Evolutionary conservation across 129 eudicot species (phyloP).

Genomic region (Arctium minus): DNA sequence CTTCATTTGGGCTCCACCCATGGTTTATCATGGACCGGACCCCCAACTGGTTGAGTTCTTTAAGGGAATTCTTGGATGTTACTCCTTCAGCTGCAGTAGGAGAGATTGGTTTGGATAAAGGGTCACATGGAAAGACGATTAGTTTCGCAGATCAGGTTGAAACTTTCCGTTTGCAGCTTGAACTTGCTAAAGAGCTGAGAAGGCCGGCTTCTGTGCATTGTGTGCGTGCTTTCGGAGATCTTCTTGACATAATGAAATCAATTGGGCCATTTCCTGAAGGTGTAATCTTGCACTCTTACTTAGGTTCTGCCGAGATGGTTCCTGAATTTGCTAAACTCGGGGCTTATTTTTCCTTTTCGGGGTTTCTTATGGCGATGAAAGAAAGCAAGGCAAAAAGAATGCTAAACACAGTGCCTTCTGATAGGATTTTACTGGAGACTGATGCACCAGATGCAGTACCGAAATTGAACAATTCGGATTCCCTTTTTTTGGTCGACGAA

Average conservation of each 20-base stretch:
- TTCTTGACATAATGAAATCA: constrained; percentile 60
- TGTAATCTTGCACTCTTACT: constrained; percentile 72
- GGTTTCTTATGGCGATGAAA: constrained; percentile 81
- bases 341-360: constrained; percentile 93
- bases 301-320: constrained; percentile 98
- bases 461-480: constrained; percentile 20
- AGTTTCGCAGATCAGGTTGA: constrained; percentile 73
- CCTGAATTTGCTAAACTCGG: constrained; percentile 79
- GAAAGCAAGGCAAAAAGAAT: constrained; percentile 80
- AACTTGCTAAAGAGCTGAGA: constrained; percentile 82
- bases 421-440: constrained; percentile 86
- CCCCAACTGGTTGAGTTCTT: constrained; percentile 55
- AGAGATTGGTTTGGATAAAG: constrained; percentile 88
- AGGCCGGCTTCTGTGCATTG: constrained; percentile 92
- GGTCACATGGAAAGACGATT: constrained; percentile 56
- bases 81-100: constrained; percentile 85
- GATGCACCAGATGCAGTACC: constrained; percentile 97
- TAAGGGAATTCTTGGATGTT: constrained; percentile 46
- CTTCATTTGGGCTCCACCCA: constrained; percentile 81
- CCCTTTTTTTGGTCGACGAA: constrained; percentile 46
- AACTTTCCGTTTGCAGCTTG: constrained; percentile 67
- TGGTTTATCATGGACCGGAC: constrained; percentile 59
- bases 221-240: constrained; percentile 94
- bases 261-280: constrained; percentile 89
- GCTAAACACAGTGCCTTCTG: constrained; percentile 72